Evolutionary conservation across 371 early-diverging fungal genomes (phyloP), one percentile per base, ranked within the genome.

Genomic region (Mortierella sp.): DNA sequence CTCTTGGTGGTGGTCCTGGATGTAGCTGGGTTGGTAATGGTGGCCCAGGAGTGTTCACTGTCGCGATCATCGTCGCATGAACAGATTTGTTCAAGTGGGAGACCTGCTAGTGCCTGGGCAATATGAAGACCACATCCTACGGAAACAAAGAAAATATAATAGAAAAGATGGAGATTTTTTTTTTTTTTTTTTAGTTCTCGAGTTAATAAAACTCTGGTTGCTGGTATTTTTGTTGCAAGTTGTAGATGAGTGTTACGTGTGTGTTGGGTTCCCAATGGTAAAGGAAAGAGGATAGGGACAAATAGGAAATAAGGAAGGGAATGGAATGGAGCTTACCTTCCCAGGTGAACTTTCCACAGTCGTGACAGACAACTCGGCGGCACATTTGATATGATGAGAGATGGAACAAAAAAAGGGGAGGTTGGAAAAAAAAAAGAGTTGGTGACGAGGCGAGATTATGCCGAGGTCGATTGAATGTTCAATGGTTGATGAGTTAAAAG

Each of bases 121-220:
- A 84, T 84, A 54, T 84, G 84, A 32, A 80, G 81, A 16, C 84
- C 84, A 35, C 84, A 84, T 14, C 84, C 84, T 84, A 70, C 27
- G 21, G 32, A 32, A 18, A 27, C 48, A n/a, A 27, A 32, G 54
- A 16, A 38, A 4, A 51, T 3, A 8, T 32, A 3, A 56, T 55
- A 8, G 63, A 73, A n/a, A 38, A 74, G 27, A 58, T 74, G n/a
- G 43, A 56, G 21, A 55, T 55, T 3, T 58, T 14, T 60, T 60
- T n/a, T 56, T 7, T 60, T 14, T 60, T 60, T 32, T 32, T 27
- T 60, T 35, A 3, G 5, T 10, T 56, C 11, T 60, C 27, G 11
- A 16, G 65, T 65, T 65, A 65, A 65, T 65, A 65, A 65, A 38
- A 65, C 2, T n/a, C 10, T 56, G n/a, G 27, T 7, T n/a, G 55